These are phyloP conservation scores for Penicillium italicum DNA, from an alignment of 2,329 filamentous ascomycete species.

Conservation along the genomic window DNA sequence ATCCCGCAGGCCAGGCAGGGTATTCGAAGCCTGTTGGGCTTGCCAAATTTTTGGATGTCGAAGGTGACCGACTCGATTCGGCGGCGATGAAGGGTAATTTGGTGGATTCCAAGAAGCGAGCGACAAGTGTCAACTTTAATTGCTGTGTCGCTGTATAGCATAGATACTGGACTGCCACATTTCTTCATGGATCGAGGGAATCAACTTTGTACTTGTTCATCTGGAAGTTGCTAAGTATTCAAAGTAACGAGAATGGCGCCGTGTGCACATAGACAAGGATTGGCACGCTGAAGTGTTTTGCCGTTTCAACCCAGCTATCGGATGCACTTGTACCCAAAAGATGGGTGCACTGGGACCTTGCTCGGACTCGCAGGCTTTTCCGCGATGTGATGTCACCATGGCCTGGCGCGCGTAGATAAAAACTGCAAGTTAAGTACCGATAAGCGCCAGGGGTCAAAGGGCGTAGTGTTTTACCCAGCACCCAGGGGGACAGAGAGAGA, in stretches of 20 bases:
- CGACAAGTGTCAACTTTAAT: neutral
- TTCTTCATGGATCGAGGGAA: neutral
- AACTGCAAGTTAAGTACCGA: neutral
- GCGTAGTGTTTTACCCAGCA: neutral
- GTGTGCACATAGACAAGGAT: too few relatives aligned
- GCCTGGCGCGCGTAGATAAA: neutral
- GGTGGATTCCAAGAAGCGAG: neutral
- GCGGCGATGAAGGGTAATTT: neutral
- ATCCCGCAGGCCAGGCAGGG: conserved; percentile 50
- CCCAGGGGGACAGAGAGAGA: neutral
- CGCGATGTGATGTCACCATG: neutral
- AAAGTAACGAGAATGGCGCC: neutral
- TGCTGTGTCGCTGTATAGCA: neutral
- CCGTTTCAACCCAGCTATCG: neutral
- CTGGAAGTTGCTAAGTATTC: neutral
- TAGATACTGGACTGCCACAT: neutral
- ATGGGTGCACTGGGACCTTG: neutral
- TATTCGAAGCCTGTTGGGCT: conserved; percentile 47
- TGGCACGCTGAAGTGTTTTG: neutral
- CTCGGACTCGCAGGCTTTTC: neutral
- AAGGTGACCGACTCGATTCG: too few relatives aligned
- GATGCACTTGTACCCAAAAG: neutral
- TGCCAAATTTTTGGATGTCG: conserved; percentile 30
- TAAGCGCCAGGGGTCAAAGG: too few relatives aligned
- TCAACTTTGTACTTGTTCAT: neutral